Evolutionary conservation across 108 stramenopile species (phyloP), one percentile per base, ranked within the genome.

Genomic region (Stephanodiscus triporus): DNA sequence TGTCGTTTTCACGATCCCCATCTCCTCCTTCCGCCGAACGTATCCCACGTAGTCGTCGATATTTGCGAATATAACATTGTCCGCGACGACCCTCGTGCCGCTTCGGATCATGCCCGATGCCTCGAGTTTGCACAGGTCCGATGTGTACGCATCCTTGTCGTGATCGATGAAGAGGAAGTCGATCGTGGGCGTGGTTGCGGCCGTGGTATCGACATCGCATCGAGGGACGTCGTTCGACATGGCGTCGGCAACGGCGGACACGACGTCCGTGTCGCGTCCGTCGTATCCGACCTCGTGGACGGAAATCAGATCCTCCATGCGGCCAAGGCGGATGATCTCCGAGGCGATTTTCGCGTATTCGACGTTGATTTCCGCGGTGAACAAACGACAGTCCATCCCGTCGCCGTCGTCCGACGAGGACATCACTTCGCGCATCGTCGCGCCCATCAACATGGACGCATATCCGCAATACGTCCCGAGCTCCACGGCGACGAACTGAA

Each of bases 381-480:
- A 78, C 45, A 92, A 76, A 29, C 83, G 82, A 76, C 84, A 88
- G 54, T 70, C 20, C 19, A 82, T 9, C 42, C 14, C 56, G 4
- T n/a, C n/a, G n/a, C n/a, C n/a, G n/a, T n/a, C n/a, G n/a, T 22
- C 24, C 26, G 60, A 23, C 22, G 43, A 34, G 0, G 20, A 43
- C 68, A 11, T 70, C 53, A 65, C 24, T 66, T 74, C 60, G 23
- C 78, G 63, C 53, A 85, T 65, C 50, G 51, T 56, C 27, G 40
- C 29, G n/a, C 79, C 86, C 60, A 93, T 60, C 17, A 89, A 59
- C 9, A 93, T 83, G 16, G 87, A 72, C 0, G 90, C 84, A 67
- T 97, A 97, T 0, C 94, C 96, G 70, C 92, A 94, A 70, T 97
- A 97, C 1, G 94, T 91, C 24, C 96, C 96, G 5, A 95, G 53